Percentiles rank a stretch among this genome's conserved stretches.
Conservation (phyloP, 371 early-diverging fungal genomes). For the Mucor sp. region DNA sequence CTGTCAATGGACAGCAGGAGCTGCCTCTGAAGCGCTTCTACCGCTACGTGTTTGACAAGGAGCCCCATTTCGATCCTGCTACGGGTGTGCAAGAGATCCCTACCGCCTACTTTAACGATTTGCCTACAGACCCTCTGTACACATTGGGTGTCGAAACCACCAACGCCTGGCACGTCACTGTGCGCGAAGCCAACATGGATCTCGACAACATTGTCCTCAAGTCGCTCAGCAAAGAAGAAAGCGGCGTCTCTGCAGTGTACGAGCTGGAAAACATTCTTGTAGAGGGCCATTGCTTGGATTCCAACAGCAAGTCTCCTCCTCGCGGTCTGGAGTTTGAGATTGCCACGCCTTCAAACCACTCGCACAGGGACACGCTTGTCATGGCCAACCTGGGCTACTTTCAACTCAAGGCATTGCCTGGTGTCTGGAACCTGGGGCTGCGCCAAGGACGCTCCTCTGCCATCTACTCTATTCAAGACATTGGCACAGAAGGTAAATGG, state of each 20-base stretch:
- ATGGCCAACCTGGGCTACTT: constrained; percentile 97
- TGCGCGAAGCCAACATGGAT: constrained; percentile 81
- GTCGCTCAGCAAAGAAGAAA: constrained; percentile 37
- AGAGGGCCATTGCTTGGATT: constrained; percentile 88
- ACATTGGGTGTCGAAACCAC: constrained; percentile 87
- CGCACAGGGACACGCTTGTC: constrained; percentile 85
- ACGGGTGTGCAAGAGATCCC: constrained; percentile 45
- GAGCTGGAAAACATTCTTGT: constrained; percentile 82
- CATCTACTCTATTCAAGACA: constrained; percentile 73
- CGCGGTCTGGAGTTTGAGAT: constrained; percentile 90
- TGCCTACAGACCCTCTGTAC: constrained; percentile 79
- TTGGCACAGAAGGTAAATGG: constrained; percentile 60
- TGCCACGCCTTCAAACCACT: constrained; percentile 35
- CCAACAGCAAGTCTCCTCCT: constrained; percentile 67
- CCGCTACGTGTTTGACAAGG: constrained; percentile 76
- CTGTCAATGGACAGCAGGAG: constrained; percentile 48
- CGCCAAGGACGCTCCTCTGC: constrained; percentile 82
- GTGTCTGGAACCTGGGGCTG: constrained; percentile 80
- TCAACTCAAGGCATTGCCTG: constrained; percentile 91
- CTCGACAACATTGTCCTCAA: constrained; percentile 87
- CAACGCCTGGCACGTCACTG: constrained; percentile 87
- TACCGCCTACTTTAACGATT: constrained; percentile 66
- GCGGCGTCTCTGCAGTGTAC: constrained; percentile 75
- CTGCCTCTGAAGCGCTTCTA: constrained; percentile 87
- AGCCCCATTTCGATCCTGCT: constrained; percentile 61